phyloP scores from a whole-genome alignment of 108 stramenopile genomes.

The Seminavis robusta region DNA sequence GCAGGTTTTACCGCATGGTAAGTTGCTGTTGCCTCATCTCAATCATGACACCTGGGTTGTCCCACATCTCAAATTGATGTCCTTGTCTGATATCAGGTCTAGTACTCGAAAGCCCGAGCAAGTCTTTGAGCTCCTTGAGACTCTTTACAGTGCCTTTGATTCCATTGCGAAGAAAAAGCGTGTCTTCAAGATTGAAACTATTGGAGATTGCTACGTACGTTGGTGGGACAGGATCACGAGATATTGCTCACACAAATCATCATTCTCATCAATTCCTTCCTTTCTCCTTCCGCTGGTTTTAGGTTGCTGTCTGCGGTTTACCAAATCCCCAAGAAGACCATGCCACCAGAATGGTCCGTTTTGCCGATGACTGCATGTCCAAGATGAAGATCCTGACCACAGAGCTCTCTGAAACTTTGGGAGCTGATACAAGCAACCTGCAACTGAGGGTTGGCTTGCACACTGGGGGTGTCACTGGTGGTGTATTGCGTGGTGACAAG shows the following conservation, averaged over 20 bases:
- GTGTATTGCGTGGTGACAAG: slow-evolving; percentile 44
- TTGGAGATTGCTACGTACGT: slow-evolving; percentile 57
- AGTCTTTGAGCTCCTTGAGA: no score
- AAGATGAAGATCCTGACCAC: slow-evolving; percentile 19
- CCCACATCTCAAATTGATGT: no score
- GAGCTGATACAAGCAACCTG: slow-evolving; percentile 19
- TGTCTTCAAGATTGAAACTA: slow-evolving; percentile 27
- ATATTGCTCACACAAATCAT: neutral
- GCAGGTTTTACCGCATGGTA: neutral
- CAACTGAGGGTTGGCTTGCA: slow-evolving; percentile 40
- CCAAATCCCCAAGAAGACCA: slow-evolving; percentile 29
- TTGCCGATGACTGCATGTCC: slow-evolving; percentile 28
- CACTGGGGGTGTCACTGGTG: slow-evolving; percentile 42
- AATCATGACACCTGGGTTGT: no score
- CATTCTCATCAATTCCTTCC: neutral
- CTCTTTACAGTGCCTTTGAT: neutral
- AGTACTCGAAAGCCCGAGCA: no score
- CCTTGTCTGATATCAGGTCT: no score
- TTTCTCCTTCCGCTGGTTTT: no score
- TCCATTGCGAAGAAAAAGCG: neutral
- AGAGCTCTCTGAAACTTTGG: slow-evolving; percentile 10
- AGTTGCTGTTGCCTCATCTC: neutral
- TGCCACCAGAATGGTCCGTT: slow-evolving; percentile 26
- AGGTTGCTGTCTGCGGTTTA: slow-evolving; percentile 30
- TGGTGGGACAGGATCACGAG: neutral